Evolutionary conservation across 129 eudicot genomes (phyloP).

Genomic region (Pittosporum tobira): DNA sequence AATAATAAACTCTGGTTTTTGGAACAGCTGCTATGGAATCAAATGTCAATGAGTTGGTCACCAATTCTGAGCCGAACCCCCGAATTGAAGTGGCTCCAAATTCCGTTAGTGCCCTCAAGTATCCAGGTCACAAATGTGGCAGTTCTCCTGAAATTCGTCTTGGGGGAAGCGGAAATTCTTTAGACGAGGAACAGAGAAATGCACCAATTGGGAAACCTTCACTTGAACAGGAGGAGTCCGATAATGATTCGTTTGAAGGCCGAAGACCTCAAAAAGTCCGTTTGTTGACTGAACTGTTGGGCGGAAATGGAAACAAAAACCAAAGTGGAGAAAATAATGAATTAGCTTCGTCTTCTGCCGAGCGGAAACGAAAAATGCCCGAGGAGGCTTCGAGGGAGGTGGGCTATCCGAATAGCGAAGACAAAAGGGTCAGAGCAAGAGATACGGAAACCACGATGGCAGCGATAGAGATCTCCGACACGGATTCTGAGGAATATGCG

Average conservation of each 20-base stretch:
- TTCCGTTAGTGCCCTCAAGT: constrained; percentile 4
- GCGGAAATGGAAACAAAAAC: constrained; percentile 18
- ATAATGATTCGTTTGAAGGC: constrained; percentile 9
- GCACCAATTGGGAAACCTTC: constrained; percentile 8
- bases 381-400: constrained; percentile 22
- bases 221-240: constrained; percentile 13
- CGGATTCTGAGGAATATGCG: constrained; percentile 27
- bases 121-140: background rate
- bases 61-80: background rate
- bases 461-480: constrained; percentile 19
- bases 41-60: constrained; percentile 4
- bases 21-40: constrained; percentile 10
- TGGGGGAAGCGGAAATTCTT: background rate
- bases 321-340: constrained; percentile 13
- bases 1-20: background rate
- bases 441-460: constrained; percentile 9
- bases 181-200: constrained; percentile 14
- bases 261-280: constrained; percentile 60
- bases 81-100: constrained; percentile 1
- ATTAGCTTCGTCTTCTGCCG: constrained; percentile 15
- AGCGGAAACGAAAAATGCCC: constrained; percentile 34
- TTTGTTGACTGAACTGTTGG: constrained; percentile 49
- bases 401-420: constrained; percentile 1
- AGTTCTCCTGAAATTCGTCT: constrained; percentile 4
- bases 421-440: constrained; percentile 24